Conservation (phyloP, 768 basidiomycete genomes). For the Suillus variegatus region DNA sequence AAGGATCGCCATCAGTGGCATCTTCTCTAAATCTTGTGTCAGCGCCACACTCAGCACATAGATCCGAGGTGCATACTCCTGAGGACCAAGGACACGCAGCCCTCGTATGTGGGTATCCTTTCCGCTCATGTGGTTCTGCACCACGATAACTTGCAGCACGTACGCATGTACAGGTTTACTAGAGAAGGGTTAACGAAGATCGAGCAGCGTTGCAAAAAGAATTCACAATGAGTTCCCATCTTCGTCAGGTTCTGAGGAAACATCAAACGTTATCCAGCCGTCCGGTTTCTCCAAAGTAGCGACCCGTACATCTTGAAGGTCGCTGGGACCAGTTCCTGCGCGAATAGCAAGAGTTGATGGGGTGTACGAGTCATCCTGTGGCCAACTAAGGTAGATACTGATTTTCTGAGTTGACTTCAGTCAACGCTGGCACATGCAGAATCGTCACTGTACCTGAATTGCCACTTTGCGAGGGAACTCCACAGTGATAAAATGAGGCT, state of each 20-base stretch:
- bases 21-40: constrained; percentile 37
- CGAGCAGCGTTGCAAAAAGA: background rate
- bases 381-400: constrained; percentile 78
- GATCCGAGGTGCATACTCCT: constrained; percentile 55
- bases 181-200: background rate
- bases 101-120: constrained; percentile 99
- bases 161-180: constrained; percentile 90
- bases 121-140: constrained; percentile 96
- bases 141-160: constrained; percentile 85
- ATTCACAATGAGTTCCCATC: constrained; percentile 80
- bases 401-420: constrained; percentile 67
- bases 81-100: constrained; percentile 80
- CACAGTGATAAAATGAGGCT: constrained; percentile 94
- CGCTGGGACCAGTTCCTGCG: constrained; percentile 88
- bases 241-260: constrained; percentile 76
- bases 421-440: constrained; percentile 2
- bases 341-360: constrained; percentile 88
- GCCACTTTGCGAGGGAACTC: constrained; percentile 91
- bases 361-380: constrained; percentile 94
- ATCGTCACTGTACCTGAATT: constrained; percentile 63
- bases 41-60: constrained; percentile 4
- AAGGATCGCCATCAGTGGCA: constrained; percentile 63
- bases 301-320: constrained; percentile 88
- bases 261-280: constrained; percentile 90
- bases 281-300: constrained; percentile 89